A percentile compares a stretch with the other conserved stretches of the same genome.
Conservation (phyloP, 2,329 filamentous ascomycete genomes). For the Trichophyton benhamiae region DNA sequence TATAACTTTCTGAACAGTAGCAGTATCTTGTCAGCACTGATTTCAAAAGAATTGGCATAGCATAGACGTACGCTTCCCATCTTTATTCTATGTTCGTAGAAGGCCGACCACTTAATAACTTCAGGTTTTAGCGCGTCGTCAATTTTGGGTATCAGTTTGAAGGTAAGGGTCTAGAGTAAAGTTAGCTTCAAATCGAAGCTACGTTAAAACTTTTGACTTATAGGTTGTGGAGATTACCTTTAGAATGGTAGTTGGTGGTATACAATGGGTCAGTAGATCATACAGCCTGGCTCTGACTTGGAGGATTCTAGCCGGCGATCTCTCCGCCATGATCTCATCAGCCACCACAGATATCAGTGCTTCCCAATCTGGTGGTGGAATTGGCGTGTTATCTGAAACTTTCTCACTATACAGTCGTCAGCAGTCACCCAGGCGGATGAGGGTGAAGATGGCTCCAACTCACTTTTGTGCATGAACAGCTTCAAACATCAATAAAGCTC, state of each 20-base stretch:
- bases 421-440: neutral
- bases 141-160: conserved; percentile 76
- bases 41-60: neutral
- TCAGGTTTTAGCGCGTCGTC: conserved; percentile 85
- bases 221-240: conserved; percentile 43
- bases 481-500: conserved; percentile 91
- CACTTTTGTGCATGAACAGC: conserved; percentile 96
- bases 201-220: neutral
- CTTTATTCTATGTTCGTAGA: conserved; percentile 91
- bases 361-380: conserved; percentile 95
- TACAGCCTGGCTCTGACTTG: conserved; percentile 90
- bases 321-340: conserved; percentile 85
- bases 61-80: conserved; percentile 51
- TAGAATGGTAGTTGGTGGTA: conserved; percentile 84
- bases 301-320: conserved; percentile 77
- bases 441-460: neutral
- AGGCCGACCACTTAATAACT: conserved; percentile 89
- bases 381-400: conserved; percentile 72
- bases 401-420: conserved; percentile 54
- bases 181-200: neutral
- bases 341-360: conserved; percentile 78
- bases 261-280: conserved; percentile 92
- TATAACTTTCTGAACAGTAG: conserved; percentile 60
- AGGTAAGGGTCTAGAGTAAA: conserved; percentile 57
- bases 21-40: conserved; percentile 4